Evolutionary conservation across 1,284 basidiomycete species (phyloP).

Genomic region (Blastosporella zonata): DNA sequence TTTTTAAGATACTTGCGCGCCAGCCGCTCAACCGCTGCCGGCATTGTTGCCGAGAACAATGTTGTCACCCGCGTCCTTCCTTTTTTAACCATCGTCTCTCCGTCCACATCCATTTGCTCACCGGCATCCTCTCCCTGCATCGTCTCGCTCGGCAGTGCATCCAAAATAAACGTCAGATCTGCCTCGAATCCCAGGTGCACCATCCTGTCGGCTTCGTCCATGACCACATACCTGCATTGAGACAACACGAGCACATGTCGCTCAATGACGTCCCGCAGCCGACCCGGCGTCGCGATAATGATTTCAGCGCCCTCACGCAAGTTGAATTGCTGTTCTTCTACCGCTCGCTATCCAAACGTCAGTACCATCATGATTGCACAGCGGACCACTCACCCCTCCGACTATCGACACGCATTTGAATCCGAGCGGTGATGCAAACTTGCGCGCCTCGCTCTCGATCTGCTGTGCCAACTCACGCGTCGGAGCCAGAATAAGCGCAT

Average conservation of each 20-base stretch:
- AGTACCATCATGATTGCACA: not conserved
- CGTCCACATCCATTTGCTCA: slow-evolving; percentile 65
- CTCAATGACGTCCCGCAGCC: slow-evolving; percentile 96
- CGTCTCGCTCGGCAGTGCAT: slow-evolving; percentile 83
- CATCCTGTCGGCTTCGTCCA: slow-evolving; percentile 99
- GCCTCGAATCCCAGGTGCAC: slow-evolving; percentile 96
- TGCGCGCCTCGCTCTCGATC: slow-evolving; percentile 90
- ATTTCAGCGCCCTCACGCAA: slow-evolving; percentile 96
- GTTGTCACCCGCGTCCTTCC: slow-evolving; percentile 86
- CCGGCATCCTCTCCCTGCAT: slow-evolving; percentile 80
- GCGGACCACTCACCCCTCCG: slow-evolving; percentile 68
- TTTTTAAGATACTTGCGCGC: slow-evolving; percentile 91
- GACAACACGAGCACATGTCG: slow-evolving; percentile 92
- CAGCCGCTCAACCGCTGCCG: slow-evolving; percentile 90
- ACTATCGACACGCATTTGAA: slow-evolving; percentile 96
- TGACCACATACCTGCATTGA: slow-evolving; percentile 97
- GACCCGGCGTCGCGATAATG: slow-evolving; percentile 97
- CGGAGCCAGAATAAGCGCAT: slow-evolving; percentile 90
- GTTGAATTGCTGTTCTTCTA: slow-evolving; percentile 97
- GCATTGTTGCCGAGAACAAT: slow-evolving; percentile 98
- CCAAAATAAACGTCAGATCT: slow-evolving; percentile 93
- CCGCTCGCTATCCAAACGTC: slow-evolving; percentile 54
- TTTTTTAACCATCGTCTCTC: slow-evolving; percentile 62
- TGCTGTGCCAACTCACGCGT: slow-evolving; percentile 98
- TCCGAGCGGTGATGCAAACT: slow-evolving; percentile 86